Conservation (phyloP, 441 rosid genomes). For the Syzygium syzygioides region DNA sequence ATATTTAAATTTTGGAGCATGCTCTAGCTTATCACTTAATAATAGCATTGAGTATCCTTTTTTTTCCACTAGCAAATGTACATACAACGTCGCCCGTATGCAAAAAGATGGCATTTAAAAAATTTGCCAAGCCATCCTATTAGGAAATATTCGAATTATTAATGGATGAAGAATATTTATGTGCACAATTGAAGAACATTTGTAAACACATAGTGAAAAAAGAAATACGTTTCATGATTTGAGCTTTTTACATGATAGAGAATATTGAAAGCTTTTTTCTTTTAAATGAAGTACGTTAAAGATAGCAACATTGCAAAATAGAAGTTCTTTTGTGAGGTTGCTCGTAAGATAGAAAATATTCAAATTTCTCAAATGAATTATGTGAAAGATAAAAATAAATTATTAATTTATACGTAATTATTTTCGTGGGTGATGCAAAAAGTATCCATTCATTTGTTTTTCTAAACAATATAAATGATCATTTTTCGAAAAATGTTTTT, state of each 20-base stretch:
- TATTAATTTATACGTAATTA: neutral
- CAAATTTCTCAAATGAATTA: neutral
- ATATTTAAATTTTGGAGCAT: neutral
- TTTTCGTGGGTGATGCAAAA: neutral
- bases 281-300: neutral
- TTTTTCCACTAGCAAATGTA: neutral
- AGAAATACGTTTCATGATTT: neutral
- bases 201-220: neutral
- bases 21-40: neutral
- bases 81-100: neutral
- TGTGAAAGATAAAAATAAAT: neutral
- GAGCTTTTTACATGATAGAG: neutral
- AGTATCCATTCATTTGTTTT: neutral
- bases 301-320: neutral
- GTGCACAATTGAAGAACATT: neutral
- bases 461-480: too few species aligned
- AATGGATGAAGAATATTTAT: neutral
- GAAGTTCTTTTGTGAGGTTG: neutral
- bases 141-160: neutral
- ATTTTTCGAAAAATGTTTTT: neutral
- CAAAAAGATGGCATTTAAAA: neutral
- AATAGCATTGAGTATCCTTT: neutral
- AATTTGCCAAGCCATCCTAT: neutral
- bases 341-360: neutral
- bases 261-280: neutral